phyloP scores from a whole-genome alignment of 768 basidiomycete genomes.

The Daedaleopsis nitida region DNA sequence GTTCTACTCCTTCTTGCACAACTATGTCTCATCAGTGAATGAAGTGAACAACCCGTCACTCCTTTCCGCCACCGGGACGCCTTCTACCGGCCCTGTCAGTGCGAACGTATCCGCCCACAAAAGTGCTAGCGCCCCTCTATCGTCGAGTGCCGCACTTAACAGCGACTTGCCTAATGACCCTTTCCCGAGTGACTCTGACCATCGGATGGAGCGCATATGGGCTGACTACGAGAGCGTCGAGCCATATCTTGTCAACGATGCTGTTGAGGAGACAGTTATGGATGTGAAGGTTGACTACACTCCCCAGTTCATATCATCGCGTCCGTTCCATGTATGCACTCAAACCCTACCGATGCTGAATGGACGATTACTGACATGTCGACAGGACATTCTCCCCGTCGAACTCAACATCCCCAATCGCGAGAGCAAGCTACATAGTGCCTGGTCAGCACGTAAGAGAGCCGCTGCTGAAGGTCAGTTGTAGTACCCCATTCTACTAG shows the following conservation, averaged over 20 bases:
- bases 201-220: slow-evolving; percentile 82
- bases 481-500: too few relatives aligned
- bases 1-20: slow-evolving; percentile 94
- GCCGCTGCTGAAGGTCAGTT: slow-evolving; percentile 65
- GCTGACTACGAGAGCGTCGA: slow-evolving; percentile 84
- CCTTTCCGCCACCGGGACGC: slow-evolving; percentile 34
- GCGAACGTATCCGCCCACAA: slow-evolving; percentile 4
- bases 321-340: slow-evolving; percentile 58
- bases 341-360: neutral
- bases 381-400: slow-evolving; percentile 76
- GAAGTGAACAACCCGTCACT: slow-evolving; percentile 57
- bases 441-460: slow-evolving; percentile 36
- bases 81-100: slow-evolving; percentile 36
- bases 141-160: slow-evolving; percentile 7
- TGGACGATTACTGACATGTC: neutral
- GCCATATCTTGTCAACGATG: slow-evolving; percentile 60
- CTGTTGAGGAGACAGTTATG: slow-evolving; percentile 47
- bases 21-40: slow-evolving; percentile 81
- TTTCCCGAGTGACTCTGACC: slow-evolving; percentile 83
- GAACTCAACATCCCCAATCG: slow-evolving; percentile 70
- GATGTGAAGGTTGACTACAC: slow-evolving; percentile 60
- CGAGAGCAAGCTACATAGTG: slow-evolving; percentile 50
- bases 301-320: slow-evolving; percentile 44
- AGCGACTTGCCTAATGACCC: slow-evolving; percentile 32
- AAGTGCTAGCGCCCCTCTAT: neutral